A percentile compares a stretch with the other conserved stretches of the same genome.
Evolutionary conservation across 371 early-diverging fungal species (phyloP).

Genomic region (Rhizopus stolonifer): DNA sequence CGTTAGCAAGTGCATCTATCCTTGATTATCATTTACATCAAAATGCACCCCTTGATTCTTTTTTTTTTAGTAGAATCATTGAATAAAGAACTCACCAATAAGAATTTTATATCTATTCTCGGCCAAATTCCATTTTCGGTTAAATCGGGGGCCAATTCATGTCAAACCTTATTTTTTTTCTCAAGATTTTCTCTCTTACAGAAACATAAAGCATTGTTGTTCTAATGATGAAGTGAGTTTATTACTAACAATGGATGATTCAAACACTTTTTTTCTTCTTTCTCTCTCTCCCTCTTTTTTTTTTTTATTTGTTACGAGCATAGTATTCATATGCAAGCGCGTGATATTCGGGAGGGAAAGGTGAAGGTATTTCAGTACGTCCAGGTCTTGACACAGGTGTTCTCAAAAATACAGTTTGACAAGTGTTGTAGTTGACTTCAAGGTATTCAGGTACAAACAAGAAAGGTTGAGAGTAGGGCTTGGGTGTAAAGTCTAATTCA

Average conservation of each 20-base stretch:
- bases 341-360: constrained; percentile 88
- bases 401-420: constrained; percentile 86
- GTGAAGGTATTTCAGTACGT: constrained; percentile 90
- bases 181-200: constrained; percentile 7
- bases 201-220: no score
- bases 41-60: no score
- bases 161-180: no score
- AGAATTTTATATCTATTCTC: neutral
- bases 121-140: neutral
- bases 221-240: no score
- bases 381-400: constrained; percentile 85
- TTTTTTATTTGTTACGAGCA: constrained; percentile 53
- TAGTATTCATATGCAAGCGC: constrained; percentile 92
- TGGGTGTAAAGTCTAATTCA: constrained; percentile 70
- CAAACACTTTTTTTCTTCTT: no score
- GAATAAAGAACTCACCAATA: neutral
- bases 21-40: no score
- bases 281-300: neutral
- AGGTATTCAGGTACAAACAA: constrained; percentile 95
- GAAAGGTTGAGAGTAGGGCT: constrained; percentile 89
- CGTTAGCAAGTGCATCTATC: no score
- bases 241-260: no score
- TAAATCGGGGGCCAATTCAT: no score
- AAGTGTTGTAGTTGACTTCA: constrained; percentile 94
- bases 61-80: no score